Evolutionary conservation across 78 protist genomes (phyloP).

Genomic region (Dictyostelium brefeldianum): DNA sequence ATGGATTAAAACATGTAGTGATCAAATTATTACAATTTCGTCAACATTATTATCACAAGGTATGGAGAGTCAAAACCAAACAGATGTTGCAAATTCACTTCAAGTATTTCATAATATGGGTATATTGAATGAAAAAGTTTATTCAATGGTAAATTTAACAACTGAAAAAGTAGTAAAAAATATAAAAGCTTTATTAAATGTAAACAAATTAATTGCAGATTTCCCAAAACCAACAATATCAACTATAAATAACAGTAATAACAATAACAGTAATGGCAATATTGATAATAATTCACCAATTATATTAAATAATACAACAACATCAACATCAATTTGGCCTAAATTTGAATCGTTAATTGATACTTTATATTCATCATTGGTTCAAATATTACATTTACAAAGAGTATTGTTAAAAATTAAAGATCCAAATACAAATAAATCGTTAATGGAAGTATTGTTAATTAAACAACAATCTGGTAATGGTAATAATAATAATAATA

Average conservation of each 20-base stretch:
- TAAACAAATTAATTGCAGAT: constrained; percentile 53
- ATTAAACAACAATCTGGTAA: too few relatives aligned
- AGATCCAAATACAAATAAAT: constrained; percentile 56
- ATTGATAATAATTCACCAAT: background rate
- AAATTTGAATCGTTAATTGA: constrained; percentile 58
- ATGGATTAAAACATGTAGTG: constrained; percentile 73
- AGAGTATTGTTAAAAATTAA: constrained; percentile 71
- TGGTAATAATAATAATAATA: background rate
- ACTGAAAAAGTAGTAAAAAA: constrained; percentile 41
- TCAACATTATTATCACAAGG: constrained; percentile 54
- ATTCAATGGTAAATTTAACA: background rate
- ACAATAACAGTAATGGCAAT: background rate
- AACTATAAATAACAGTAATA: background rate
- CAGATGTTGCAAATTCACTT: constrained; percentile 58
- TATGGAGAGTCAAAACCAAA: constrained; percentile 79
- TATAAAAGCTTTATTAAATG: constrained; percentile 55
- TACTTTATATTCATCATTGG: constrained; percentile 44
- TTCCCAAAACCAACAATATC: constrained; percentile 1
- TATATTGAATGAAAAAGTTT: constrained; percentile 33
- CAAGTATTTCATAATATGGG: constrained; percentile 80
- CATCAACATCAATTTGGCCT: constrained; percentile 28
- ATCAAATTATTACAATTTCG: constrained; percentile 52
- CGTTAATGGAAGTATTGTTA: constrained; percentile 51
- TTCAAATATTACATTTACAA: constrained; percentile 69
- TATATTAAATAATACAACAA: constrained; percentile 3